Conservation (phyloP, 2,329 filamentous ascomycete genomes). For the Arthrobotrys entomopaga region DNA sequence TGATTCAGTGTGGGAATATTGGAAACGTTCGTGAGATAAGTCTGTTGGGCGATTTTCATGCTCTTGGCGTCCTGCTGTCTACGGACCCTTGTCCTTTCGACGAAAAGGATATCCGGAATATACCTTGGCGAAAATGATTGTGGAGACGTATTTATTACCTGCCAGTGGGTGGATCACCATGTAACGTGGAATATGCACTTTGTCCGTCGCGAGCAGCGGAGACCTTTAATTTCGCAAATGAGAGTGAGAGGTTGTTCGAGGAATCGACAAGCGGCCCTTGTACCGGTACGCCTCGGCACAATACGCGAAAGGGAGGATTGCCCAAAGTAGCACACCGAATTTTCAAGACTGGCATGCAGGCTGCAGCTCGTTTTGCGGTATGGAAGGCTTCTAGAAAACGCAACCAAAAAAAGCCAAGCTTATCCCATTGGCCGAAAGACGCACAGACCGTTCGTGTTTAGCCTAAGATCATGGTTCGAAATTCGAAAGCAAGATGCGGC, state of each 20-base stretch:
- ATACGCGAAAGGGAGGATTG: constrained; percentile 55
- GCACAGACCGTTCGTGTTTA: constrained; percentile 42
- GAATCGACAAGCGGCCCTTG: constrained; percentile 47
- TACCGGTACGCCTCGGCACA: constrained; percentile 56
- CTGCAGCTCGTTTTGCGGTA: constrained; percentile 42
- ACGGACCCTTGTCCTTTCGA: constrained; percentile 23
- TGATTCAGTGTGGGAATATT: constrained; percentile 20
- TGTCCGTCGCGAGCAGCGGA: constrained; percentile 40
- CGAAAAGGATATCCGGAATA: constrained; percentile 19
- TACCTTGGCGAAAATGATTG: constrained; percentile 35
- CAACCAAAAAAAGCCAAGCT: constrained; percentile 26
- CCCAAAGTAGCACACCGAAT: constrained; percentile 49
- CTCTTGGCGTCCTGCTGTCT: constrained; percentile 11
- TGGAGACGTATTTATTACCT: constrained; percentile 48
- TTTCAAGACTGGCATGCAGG: constrained; percentile 28
- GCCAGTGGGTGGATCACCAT: constrained; percentile 33
- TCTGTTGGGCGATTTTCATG: constrained; percentile 20
- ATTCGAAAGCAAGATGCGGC: constrained; percentile 45
- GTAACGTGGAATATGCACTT: constrained; percentile 51
- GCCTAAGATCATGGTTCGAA: constrained; percentile 35
- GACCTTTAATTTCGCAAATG: constrained; percentile 55
- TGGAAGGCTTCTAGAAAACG: constrained; percentile 54
- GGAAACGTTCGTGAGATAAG: constrained; percentile 36
- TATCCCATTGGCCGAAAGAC: constrained; percentile 28
- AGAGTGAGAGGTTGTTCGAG: constrained; percentile 32